Conservation (phyloP, 176 grass and related monocot genomes). For the Rhynchospora breviuscula region DNA sequence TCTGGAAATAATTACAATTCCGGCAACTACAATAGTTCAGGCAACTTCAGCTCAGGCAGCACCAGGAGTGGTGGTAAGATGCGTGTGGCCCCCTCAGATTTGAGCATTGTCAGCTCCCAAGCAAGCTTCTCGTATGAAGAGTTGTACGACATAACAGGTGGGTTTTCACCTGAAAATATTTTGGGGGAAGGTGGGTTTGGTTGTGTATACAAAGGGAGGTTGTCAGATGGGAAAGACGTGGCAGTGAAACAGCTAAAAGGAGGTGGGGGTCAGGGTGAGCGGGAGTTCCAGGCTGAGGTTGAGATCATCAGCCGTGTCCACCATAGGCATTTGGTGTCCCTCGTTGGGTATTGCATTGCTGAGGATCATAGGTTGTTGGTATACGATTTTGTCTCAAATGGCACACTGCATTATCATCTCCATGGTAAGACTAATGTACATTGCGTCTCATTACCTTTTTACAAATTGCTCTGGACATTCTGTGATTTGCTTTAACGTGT, state of each 20-base stretch:
- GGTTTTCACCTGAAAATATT: slow-evolving; percentile 61
- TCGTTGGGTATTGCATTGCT: slow-evolving; percentile 79
- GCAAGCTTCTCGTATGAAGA: slow-evolving; percentile 68
- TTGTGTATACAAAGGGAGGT: slow-evolving; percentile 76
- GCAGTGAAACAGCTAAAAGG: slow-evolving; percentile 92
- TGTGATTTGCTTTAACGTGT: background rate
- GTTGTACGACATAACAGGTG: slow-evolving; percentile 64
- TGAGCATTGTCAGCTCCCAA: slow-evolving; percentile 53
- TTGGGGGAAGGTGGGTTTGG: slow-evolving; percentile 91
- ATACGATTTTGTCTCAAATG: slow-evolving; percentile 77
- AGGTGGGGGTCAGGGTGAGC: slow-evolving; percentile 83
- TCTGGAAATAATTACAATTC: slow-evolving; percentile 17
- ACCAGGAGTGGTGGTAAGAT: slow-evolving; percentile 7
- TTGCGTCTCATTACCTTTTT: background rate
- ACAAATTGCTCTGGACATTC: background rate
- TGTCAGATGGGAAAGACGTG: slow-evolving; percentile 55
- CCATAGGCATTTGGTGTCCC: slow-evolving; percentile 81
- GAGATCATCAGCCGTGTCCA: slow-evolving; percentile 94
- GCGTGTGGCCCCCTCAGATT: slow-evolving; percentile 25
- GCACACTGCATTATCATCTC: slow-evolving; percentile 87
- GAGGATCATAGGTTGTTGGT: slow-evolving; percentile 78
- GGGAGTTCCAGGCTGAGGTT: slow-evolving; percentile 94
- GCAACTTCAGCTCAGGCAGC: slow-evolving; percentile 30
- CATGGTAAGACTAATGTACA: slow-evolving; percentile 42
- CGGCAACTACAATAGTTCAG: background rate